These are phyloP conservation scores for Rhizoclosmatium sp. DNA, from an alignment of 192 early-diverging fungal species.

Conservation along the genomic window DNA sequence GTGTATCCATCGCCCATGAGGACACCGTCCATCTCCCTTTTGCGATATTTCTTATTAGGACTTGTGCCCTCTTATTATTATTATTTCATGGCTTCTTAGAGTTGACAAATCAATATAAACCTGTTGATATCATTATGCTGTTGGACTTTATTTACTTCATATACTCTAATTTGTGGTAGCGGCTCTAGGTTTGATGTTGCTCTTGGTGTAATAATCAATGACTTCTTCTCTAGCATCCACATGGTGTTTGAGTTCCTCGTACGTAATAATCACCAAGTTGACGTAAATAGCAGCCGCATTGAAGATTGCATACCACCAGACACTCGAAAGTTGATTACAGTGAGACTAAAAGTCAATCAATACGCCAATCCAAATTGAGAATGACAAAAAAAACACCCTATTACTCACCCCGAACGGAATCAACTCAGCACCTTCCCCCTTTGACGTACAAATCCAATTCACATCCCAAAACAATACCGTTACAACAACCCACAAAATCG, in stretches of 20 bases:
- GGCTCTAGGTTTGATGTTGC: background rate
- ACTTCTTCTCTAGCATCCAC: conserved; percentile 4
- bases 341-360: background rate
- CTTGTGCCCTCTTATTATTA: too few species aligned
- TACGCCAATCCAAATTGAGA: background rate
- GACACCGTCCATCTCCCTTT: too few species aligned
- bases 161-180: too few species aligned
- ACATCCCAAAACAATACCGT: conserved; percentile 26
- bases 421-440: conserved; percentile 12
- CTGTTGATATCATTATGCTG: too few species aligned
- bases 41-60: too few species aligned
- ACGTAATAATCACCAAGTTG: conserved; percentile 4
- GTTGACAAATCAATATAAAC: too few species aligned
- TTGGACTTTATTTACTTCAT: too few species aligned
- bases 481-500: conserved; percentile 13
- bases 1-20: conserved; percentile 75
- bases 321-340: conserved; percentile 13
- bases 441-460: conserved; percentile 9
- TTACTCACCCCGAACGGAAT: conserved; percentile 10
- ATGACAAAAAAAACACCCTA: background rate
- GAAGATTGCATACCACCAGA: conserved; percentile 26
- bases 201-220: conserved; percentile 2
- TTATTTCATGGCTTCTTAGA: too few species aligned
- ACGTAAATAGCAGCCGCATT: background rate
- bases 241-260: background rate